phyloP scores from a whole-genome alignment of 2,329 filamentous ascomycete species.

The Aspergillus sp. region DNA sequence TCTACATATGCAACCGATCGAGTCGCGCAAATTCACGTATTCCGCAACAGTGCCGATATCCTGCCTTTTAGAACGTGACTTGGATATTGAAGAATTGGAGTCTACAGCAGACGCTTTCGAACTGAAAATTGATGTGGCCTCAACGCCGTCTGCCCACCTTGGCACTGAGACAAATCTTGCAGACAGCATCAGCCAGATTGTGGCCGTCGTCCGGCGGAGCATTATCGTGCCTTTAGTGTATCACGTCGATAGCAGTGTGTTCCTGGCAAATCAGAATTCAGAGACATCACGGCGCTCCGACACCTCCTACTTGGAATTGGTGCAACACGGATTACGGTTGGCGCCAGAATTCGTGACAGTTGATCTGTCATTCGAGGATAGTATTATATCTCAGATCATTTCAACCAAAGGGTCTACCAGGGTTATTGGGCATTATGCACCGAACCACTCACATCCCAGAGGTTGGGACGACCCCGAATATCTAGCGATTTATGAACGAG shows the following conservation, averaged over 20 bases:
- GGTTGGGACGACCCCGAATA: conserved; percentile 60
- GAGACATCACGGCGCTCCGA: conserved; percentile 26
- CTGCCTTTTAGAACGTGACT: conserved; percentile 51
- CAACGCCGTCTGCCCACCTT: conserved; percentile 27
- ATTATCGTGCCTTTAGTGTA: conserved; percentile 62
- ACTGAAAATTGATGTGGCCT: conserved; percentile 51
- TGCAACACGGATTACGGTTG: conserved; percentile 61
- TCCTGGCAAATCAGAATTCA: conserved; percentile 24
- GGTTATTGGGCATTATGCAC: conserved; percentile 59
- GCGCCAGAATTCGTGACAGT: conserved; percentile 64
- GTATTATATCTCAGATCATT: conserved; percentile 52
- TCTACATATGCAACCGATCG: conserved; percentile 60
- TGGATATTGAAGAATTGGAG: conserved; percentile 65
- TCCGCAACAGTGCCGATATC: conserved; percentile 63
- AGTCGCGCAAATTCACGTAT: conserved; percentile 65
- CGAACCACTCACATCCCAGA: conserved; percentile 40
- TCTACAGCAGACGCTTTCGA: conserved; percentile 69
- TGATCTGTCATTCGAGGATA: conserved; percentile 59
- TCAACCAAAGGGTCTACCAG: conserved; percentile 56
- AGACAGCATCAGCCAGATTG: conserved; percentile 56
- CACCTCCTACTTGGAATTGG: conserved; percentile 54
- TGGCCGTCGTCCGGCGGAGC: conserved; percentile 62
- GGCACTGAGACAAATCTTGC: conserved; percentile 38
- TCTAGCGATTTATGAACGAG: conserved; percentile 59
- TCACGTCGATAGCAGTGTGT: conserved; percentile 44